A percentile compares a stretch with the other conserved stretches of the same genome.
Evolutionary conservation across 495 filamentous ascomycete genomes (phyloP).

Genomic region (Talaromyces nanjingensis): DNA sequence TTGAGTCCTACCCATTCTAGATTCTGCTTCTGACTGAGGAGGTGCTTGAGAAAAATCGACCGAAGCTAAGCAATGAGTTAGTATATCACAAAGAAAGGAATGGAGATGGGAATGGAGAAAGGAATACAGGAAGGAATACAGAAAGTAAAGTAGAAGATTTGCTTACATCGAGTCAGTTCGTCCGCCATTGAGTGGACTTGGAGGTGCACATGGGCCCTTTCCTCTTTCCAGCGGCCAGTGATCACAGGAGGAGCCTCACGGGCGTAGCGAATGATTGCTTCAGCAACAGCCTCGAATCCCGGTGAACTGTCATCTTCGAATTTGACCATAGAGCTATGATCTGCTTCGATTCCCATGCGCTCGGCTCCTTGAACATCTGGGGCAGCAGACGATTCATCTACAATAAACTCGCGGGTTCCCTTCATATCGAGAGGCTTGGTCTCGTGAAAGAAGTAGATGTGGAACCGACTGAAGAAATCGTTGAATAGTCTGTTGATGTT

Average conservation of each 20-base stretch:
- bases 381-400: conserved; percentile 68
- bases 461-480: conserved; percentile 64
- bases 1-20: conserved; percentile 8
- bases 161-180: conserved; percentile 31
- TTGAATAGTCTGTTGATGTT: conserved; percentile 74
- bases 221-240: conserved; percentile 54
- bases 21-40: not conserved
- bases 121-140: not conserved
- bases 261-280: conserved; percentile 64
- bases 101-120: too few species aligned
- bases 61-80: not conserved
- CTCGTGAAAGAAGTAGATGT: conserved; percentile 69
- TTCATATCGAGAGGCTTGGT: conserved; percentile 59
- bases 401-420: conserved; percentile 55
- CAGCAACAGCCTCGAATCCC: conserved; percentile 67
- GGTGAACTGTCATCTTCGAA: conserved; percentile 67
- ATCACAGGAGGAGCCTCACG: conserved; percentile 52
- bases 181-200: conserved; percentile 29
- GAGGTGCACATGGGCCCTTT: conserved; percentile 41
- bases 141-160: not conserved
- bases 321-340: conserved; percentile 85
- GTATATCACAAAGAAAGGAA: not conserved
- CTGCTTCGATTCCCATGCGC: conserved; percentile 71
- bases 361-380: conserved; percentile 69
- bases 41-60: not conserved